phyloP scores from a whole-genome alignment of 2,329 filamentous ascomycete species.

The Alternaria postmessia region DNA sequence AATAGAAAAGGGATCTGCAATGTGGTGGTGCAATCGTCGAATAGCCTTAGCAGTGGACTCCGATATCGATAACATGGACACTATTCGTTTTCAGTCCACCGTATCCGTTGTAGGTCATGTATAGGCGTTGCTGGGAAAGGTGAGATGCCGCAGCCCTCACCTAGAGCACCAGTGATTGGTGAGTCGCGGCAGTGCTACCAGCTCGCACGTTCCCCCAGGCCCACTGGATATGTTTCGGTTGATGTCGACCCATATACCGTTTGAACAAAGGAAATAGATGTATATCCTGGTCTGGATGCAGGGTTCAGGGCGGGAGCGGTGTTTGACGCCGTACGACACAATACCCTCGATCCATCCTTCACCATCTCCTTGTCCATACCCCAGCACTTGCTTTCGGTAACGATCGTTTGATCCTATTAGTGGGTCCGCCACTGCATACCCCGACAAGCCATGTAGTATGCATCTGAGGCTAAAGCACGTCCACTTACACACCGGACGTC shows the following conservation, averaged over 20 bases:
- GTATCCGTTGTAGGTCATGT: neutral
- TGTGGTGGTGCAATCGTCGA: conserved; percentile 6
- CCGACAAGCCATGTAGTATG: conserved; percentile 37
- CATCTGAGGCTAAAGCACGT: conserved; percentile 34
- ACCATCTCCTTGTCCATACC: conserved; percentile 32
- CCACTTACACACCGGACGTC: conserved; percentile 42
- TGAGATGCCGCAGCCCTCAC: neutral
- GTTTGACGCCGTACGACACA: conserved; percentile 47
- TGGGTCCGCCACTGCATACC: conserved; percentile 18
- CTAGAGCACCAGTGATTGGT: neutral
- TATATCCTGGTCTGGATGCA: conserved; percentile 30
- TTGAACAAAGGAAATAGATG: conserved; percentile 24
- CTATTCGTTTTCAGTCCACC: neutral
- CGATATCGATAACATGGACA: neutral
- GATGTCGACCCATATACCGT: neutral
- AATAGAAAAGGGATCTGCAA: conserved; percentile 8
- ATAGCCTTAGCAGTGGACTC: neutral
- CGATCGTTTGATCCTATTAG: conserved; percentile 35
- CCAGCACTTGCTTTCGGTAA: conserved; percentile 29
- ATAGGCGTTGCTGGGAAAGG: neutral
- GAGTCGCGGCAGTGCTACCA: conserved; percentile 17
- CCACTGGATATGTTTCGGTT: conserved; percentile 29
- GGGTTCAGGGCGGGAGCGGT: conserved; percentile 38
- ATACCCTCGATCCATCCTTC: conserved; percentile 44
- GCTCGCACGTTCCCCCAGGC: conserved; percentile 15